These are phyloP conservation scores for Caryopteris hybrid DNA, from an alignment of 305 asterid genomes.

Conservation along the genomic window DNA sequence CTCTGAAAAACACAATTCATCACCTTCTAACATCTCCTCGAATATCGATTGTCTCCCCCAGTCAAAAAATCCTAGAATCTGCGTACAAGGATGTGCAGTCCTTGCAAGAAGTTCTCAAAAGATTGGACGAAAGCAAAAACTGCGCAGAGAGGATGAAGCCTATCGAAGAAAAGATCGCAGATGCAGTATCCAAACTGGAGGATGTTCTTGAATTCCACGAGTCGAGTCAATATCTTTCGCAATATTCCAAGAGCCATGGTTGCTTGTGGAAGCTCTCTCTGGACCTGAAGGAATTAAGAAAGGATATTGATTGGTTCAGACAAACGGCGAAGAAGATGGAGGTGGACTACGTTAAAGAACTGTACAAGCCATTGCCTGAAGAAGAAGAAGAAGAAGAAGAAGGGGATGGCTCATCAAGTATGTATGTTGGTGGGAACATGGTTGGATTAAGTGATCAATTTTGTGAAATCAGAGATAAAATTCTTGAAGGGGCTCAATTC, in stretches of 20 bases:
- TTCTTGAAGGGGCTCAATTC: background rate
- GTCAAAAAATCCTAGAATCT: background rate
- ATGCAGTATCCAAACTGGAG: background rate
- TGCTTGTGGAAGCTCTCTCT: background rate
- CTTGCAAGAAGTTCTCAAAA: background rate
- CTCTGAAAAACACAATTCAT: slow-evolving; percentile 1
- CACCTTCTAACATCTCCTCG: background rate
- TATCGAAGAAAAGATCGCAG: background rate
- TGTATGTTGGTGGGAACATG: background rate
- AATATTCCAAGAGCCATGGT: background rate
- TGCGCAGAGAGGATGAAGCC: background rate
- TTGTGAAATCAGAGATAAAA: background rate
- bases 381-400: background rate
- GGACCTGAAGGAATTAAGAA: background rate
- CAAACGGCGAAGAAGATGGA: background rate
- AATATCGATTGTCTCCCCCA: background rate
- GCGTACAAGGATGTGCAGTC: background rate
- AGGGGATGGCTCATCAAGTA: background rate
- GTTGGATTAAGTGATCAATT: background rate
- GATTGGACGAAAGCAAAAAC: background rate
- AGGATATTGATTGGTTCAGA: background rate
- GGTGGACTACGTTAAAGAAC: background rate
- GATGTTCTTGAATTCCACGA: background rate
- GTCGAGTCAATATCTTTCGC: background rate
- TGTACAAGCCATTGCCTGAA: background rate